These are phyloP conservation scores for Paramecium octaurelia DNA, from an alignment of 73 alveolate genomes.

Conservation along the genomic window DNA sequence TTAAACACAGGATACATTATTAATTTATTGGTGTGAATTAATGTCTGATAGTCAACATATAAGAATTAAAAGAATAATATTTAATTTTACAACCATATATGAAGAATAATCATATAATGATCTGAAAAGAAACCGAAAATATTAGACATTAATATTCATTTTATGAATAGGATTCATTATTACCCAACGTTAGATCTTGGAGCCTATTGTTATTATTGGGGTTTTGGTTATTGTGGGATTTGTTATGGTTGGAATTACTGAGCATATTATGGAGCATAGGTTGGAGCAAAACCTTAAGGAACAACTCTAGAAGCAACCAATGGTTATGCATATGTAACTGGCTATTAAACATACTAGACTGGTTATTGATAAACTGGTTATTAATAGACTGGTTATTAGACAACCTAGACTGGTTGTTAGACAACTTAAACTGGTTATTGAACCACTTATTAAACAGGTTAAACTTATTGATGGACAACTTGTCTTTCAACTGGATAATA, in stretches of 20 bases:
- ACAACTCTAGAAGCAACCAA: conserved; percentile 39
- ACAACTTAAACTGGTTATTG: conserved; percentile 3
- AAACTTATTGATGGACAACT: conserved; percentile 26
- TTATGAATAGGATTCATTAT: background rate
- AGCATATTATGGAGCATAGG: background rate
- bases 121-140: background rate
- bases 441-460: conserved; percentile 20
- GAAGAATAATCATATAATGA: background rate
- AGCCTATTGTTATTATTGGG: background rate
- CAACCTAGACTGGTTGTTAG: background rate
- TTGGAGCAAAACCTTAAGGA: background rate
- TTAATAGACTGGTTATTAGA: background rate
- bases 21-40: background rate
- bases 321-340: conserved; percentile 8
- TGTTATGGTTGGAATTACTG: background rate
- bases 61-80: background rate
- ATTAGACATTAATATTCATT: background rate
- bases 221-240: background rate
- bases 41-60: background rate
- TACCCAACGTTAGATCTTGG: background rate
- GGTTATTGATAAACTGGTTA: background rate
- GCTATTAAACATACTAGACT: background rate
- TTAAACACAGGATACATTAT: background rate
- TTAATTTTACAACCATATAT: background rate
- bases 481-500: conserved; percentile 51